phyloP scores from a whole-genome alignment of 352 stramenopile genomes.

The Ophiocytium majus region DNA sequence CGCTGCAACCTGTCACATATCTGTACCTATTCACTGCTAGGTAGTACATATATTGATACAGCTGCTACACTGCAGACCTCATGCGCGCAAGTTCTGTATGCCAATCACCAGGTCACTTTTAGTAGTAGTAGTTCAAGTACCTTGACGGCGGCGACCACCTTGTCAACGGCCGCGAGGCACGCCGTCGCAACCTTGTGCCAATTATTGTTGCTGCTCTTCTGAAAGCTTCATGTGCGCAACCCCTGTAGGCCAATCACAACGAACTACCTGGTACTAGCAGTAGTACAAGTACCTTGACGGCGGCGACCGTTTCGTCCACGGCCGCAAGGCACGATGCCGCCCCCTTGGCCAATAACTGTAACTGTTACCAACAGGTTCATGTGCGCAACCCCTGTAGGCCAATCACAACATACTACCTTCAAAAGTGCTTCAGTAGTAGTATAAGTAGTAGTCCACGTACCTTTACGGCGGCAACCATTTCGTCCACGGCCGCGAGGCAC shows the following conservation, averaged over 20 bases:
- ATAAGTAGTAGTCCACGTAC: too few species aligned
- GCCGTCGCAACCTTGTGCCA: neutral
- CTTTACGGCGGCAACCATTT: neutral
- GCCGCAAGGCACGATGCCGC: too few species aligned
- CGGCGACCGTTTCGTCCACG: too few species aligned
- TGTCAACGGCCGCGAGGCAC: neutral
- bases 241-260: too few species aligned
- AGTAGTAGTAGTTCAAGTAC: neutral
- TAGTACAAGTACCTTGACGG: too few species aligned
- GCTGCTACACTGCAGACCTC: neutral
- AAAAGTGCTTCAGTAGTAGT: too few species aligned
- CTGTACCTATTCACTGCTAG: neutral
- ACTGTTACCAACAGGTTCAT: conserved; percentile 1
- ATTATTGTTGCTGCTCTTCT: conserved; percentile 3
- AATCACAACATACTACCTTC: too few species aligned
- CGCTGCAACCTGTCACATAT: neutral
- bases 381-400: neutral
- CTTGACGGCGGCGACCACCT: conserved; percentile 66
- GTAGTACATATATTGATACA: neutral
- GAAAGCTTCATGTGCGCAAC: neutral
- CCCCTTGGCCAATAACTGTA: too few species aligned
- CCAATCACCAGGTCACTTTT: too few species aligned
- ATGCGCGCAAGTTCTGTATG: neutral
- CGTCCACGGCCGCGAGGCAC: neutral
- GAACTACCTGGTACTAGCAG: too few species aligned